phyloP scores from a whole-genome alignment of 2,329 filamentous ascomycete species.

The Davidsoniella australis region DNA sequence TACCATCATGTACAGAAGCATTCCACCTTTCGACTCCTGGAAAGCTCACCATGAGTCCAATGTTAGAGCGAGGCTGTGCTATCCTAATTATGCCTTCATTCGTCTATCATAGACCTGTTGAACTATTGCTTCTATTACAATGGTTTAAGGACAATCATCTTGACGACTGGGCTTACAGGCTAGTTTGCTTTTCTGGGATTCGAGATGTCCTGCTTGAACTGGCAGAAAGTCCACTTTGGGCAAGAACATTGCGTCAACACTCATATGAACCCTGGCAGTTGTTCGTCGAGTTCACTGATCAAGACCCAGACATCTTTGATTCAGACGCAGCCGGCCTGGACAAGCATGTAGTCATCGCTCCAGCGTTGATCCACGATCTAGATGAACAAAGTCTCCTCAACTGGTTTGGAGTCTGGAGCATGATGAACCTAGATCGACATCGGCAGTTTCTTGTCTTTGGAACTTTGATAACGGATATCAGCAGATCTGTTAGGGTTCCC shows the following conservation, averaged over 20 bases:
- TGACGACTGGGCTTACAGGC: neutral
- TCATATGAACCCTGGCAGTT: neutral
- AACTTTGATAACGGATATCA: conserved; percentile 19
- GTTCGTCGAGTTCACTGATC: no score
- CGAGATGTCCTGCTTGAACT: conserved; percentile 2
- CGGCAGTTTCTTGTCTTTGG: conserved; percentile 40
- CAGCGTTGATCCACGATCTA: conserved; percentile 32
- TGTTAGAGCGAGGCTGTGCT: conserved; percentile 20
- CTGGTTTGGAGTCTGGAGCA: conserved; percentile 45
- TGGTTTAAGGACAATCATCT: conserved; percentile 18
- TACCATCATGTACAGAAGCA: conserved; percentile 11
- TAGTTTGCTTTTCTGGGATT: conserved; percentile 1
- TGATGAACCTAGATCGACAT: conserved; percentile 29
- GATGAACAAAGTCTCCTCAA: conserved; percentile 47
- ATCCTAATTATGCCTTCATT: conserved; percentile 28
- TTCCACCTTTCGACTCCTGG: conserved; percentile 1
- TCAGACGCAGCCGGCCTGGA: neutral
- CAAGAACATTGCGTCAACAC: neutral
- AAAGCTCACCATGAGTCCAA: conserved; percentile 17
- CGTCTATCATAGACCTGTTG: conserved; percentile 22
- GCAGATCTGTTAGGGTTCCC: neutral
- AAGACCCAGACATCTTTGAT: neutral
- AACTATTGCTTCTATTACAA: conserved; percentile 21
- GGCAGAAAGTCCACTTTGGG: neutral
- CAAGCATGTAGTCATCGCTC: conserved; percentile 20